phyloP scores from a whole-genome alignment of 192 early-diverging fungal genomes.

The Coemansia sp. region DNA sequence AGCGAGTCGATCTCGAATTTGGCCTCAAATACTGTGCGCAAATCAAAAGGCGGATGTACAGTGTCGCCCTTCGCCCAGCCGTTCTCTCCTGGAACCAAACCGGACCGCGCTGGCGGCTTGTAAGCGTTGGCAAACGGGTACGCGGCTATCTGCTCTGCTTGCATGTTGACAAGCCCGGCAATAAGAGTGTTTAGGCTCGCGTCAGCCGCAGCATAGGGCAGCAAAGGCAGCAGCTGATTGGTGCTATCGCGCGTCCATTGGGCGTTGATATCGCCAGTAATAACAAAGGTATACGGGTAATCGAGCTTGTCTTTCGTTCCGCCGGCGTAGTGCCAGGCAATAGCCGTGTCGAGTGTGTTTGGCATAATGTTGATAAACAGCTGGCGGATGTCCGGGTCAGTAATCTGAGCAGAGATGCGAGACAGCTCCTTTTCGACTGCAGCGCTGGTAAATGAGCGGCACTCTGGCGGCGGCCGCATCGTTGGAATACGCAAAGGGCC shows the following conservation, averaged over 20 bases:
- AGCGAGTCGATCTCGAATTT: slow-evolving; percentile 68
- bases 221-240: slow-evolving; percentile 60
- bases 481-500: slow-evolving; percentile 26
- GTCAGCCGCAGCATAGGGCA: slow-evolving; percentile 40
- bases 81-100: slow-evolving; percentile 24
- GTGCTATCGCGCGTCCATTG: slow-evolving; percentile 72
- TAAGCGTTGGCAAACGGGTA: slow-evolving; percentile 64
- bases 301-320: slow-evolving; percentile 3
- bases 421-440: slow-evolving; percentile 45
- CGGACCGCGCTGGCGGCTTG: slow-evolving; percentile 45
- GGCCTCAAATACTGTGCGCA: slow-evolving; percentile 56
- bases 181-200: slow-evolving; percentile 36
- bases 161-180: slow-evolving; percentile 55
- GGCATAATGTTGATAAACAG: slow-evolving; percentile 62
- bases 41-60: slow-evolving; percentile 47
- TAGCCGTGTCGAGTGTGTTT: slow-evolving; percentile 67
- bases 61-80: slow-evolving; percentile 34
- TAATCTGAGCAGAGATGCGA: slow-evolving; percentile 27
- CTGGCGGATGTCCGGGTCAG: slow-evolving; percentile 47
- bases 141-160: slow-evolving; percentile 44
- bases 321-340: slow-evolving; percentile 48
- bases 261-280: slow-evolving; percentile 69
- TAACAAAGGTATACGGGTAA: slow-evolving; percentile 58
- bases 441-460: slow-evolving; percentile 54
- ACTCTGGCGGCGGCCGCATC: slow-evolving; percentile 45